phyloP scores from a whole-genome alignment of 768 basidiomycete genomes.

The Amylocystis lapponica region DNA sequence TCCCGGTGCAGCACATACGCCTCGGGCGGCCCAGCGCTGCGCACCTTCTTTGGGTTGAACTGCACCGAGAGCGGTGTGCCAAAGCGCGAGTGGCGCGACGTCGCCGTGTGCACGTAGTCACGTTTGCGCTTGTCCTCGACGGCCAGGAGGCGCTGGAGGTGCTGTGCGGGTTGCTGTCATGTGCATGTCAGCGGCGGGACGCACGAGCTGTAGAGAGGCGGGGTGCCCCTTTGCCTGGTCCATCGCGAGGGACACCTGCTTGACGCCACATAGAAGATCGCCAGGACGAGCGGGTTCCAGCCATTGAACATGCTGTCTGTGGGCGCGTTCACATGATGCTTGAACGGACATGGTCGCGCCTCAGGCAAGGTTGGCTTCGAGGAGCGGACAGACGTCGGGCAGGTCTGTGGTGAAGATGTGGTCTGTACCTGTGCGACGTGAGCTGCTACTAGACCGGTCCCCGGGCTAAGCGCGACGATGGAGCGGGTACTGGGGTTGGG shows the following conservation, averaged over 20 bases:
- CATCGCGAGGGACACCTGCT: slow-evolving; percentile 48
- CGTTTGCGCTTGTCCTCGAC: slow-evolving; percentile 65
- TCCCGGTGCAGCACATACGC: slow-evolving; percentile 82
- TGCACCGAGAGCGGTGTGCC: slow-evolving; percentile 90
- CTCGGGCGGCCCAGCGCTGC: slow-evolving; percentile 29
- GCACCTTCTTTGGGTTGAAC: slow-evolving; percentile 49
- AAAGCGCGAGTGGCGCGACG: slow-evolving; percentile 91
- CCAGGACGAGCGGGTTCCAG: slow-evolving; percentile 87
- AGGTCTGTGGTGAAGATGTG: slow-evolving; percentile 65
- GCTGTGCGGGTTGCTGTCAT: slow-evolving; percentile 58
- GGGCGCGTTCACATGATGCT: slow-evolving; percentile 65
- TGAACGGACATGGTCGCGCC: slow-evolving; percentile 28
- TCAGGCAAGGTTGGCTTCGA: slow-evolving; percentile 34
- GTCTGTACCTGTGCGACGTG: slow-evolving; percentile 27
- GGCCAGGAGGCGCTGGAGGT: slow-evolving; percentile 70
- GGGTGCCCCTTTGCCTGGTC: slow-evolving; percentile 62
- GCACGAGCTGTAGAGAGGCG: slow-evolving; percentile 3
- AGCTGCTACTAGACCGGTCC: slow-evolving; percentile 58
- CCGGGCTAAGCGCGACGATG: slow-evolving; percentile 76
- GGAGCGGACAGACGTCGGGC: slow-evolving; percentile 58
- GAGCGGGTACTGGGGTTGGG: slow-evolving; percentile 12
- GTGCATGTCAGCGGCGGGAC: slow-evolving; percentile 3
- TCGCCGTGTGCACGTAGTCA: slow-evolving; percentile 43
- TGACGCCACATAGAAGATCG: slow-evolving; percentile 86
- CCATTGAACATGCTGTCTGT: slow-evolving; percentile 75